These are phyloP conservation scores for Tinospora cordifolia DNA, from an alignment of 164 flowering plant species.

Conservation along the genomic window DNA sequence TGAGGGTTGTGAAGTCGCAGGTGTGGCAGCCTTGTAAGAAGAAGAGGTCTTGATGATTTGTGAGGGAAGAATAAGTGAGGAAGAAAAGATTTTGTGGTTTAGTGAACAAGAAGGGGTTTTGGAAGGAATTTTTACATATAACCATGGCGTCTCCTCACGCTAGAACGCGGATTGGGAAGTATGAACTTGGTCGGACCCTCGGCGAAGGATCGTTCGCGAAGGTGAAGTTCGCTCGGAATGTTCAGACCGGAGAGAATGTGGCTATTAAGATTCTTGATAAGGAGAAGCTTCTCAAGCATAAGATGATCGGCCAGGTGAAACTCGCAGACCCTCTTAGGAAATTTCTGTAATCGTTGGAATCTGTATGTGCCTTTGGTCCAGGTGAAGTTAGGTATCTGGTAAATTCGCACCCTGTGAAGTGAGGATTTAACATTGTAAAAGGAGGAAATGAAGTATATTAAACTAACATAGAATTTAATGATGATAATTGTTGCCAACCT, in stretches of 20 bases:
- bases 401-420: too few relatives aligned
- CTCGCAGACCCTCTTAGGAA: not conserved
- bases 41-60: conserved; percentile 1
- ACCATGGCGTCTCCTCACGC: not conserved
- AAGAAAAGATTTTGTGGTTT: not conserved
- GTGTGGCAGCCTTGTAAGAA: conserved; percentile 18
- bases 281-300: conserved; percentile 21
- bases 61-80: not conserved
- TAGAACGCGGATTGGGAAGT: conserved; percentile 17
- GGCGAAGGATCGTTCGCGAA: conserved; percentile 25
- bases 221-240: conserved; percentile 22
- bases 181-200: conserved; percentile 21
- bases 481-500: too few relatives aligned
- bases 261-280: conserved; percentile 25
- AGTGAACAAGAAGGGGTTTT: not conserved
- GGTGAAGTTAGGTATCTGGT: too few relatives aligned
- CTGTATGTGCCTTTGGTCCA: not conserved
- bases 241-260: conserved; percentile 14
- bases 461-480: too few relatives aligned
- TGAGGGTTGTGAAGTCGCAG: conserved; percentile 14
- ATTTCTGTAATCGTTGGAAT: not conserved
- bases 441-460: too few relatives aligned
- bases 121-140: not conserved
- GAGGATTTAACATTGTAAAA: too few relatives aligned
- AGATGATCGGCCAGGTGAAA: conserved; percentile 24